These are phyloP conservation scores for Musa balbisiana DNA, from an alignment of 202 grass and related monocot genomes.

Conservation along the genomic window DNA sequence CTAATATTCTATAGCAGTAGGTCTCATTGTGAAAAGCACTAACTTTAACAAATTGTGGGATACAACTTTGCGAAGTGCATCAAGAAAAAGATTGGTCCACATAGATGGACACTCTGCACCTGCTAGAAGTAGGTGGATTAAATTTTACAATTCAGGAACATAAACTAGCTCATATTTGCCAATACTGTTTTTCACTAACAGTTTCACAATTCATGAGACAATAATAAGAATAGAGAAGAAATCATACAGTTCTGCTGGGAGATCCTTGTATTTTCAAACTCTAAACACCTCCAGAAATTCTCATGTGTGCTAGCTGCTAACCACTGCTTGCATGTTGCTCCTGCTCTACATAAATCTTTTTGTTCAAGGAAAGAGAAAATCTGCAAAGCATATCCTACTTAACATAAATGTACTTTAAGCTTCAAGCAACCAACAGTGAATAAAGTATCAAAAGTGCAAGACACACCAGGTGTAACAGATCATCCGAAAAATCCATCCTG, in stretches of 20 bases:
- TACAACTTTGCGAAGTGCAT: background rate
- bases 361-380: slow-evolving; percentile 90
- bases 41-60: no score
- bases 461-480: slow-evolving; percentile 82
- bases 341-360: slow-evolving; percentile 85
- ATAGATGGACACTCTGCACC: background rate
- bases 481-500: slow-evolving; percentile 92
- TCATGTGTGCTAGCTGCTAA: slow-evolving; percentile 56
- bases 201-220: background rate
- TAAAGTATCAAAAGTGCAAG: background rate
- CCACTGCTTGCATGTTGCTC: slow-evolving; percentile 79
- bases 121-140: background rate
- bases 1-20: no score
- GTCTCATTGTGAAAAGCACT: no score
- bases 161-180: background rate
- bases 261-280: slow-evolving; percentile 72
- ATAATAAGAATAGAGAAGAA: slow-evolving; percentile 1
- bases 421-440: slow-evolving; percentile 12
- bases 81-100: background rate
- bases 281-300: slow-evolving; percentile 86
- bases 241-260: slow-evolving; percentile 72
- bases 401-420: slow-evolving; percentile 21
- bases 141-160: background rate
- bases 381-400: slow-evolving; percentile 33
- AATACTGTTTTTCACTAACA: background rate